These are phyloP conservation scores for Microthlaspi erraticum DNA, from an alignment of 345 rosid species.

Conservation along the genomic window DNA sequence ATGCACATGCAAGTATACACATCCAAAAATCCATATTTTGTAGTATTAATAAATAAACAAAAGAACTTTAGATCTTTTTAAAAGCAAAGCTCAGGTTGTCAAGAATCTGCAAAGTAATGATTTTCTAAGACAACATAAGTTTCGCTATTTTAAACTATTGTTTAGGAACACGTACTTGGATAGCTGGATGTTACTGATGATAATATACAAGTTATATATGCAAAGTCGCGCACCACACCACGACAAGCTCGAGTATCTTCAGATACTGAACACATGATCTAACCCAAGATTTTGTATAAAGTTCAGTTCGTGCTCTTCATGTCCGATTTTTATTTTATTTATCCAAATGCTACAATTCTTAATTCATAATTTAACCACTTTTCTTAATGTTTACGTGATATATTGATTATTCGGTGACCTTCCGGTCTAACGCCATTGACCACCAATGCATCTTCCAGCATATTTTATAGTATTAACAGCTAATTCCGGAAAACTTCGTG, in stretches of 20 bases:
- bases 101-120: conserved; percentile 5
- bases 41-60: background rate
- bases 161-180: background rate
- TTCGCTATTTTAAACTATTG: background rate
- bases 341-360: background rate
- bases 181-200: background rate
- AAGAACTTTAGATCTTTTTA: background rate
- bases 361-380: background rate
- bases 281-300: conserved; percentile 5
- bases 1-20: no score
- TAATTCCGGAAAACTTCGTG: background rate
- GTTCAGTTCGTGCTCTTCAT: conserved; percentile 29
- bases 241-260: conserved; percentile 7
- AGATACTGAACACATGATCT: conserved; percentile 4
- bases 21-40: background rate
- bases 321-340: conserved; percentile 3
- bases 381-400: background rate
- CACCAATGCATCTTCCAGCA: conserved; percentile 13
- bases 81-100: background rate
- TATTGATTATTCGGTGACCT: conserved; percentile 6
- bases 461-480: background rate
- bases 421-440: conserved; percentile 16
- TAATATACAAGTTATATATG: background rate
- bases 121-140: background rate
- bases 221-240: conserved; percentile 22